A percentile compares a stretch with the other conserved stretches of the same genome.
Conservation (phyloP, 1,284 basidiomycete genomes). For the Microbotryum silenes-acaulis region DNA sequence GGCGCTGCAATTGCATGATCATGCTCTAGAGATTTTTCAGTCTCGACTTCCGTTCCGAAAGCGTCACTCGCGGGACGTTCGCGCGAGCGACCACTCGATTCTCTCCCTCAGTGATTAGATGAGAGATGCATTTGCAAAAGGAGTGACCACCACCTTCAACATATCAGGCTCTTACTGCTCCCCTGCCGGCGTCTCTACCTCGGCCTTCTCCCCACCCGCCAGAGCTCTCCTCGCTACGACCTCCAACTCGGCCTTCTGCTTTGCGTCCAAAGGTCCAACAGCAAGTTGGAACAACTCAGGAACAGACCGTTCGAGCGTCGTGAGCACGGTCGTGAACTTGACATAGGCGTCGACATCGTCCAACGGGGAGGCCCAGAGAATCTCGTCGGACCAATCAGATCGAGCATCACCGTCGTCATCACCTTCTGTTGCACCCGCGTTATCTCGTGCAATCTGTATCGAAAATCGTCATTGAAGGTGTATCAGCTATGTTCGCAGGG, state of each 20-base stretch:
- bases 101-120: too few relatives aligned
- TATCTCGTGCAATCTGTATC: background rate
- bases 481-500: constrained; percentile 1
- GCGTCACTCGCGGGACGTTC: too few relatives aligned
- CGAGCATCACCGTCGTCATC: constrained; percentile 26
- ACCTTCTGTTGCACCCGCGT: background rate
- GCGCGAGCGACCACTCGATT: too few relatives aligned
- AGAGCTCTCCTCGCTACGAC: background rate
- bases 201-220: constrained; percentile 4
- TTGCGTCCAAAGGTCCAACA: background rate
- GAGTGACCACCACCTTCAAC: too few relatives aligned
- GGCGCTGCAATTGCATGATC: too few relatives aligned
- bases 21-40: too few relatives aligned
- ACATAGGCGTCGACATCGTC: constrained; percentile 36
- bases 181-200: background rate
- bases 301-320: background rate
- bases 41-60: too few relatives aligned
- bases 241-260: constrained; percentile 1
- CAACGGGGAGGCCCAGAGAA: constrained; percentile 36
- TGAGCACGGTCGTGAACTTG: constrained; percentile 31
- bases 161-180: background rate
- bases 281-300: constrained; percentile 2
- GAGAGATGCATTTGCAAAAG: too few relatives aligned
- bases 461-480: constrained; percentile 1
- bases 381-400: constrained; percentile 35